phyloP scores from a whole-genome alignment of 208 protist genomes.

The Trypanosoma avium region DNA sequence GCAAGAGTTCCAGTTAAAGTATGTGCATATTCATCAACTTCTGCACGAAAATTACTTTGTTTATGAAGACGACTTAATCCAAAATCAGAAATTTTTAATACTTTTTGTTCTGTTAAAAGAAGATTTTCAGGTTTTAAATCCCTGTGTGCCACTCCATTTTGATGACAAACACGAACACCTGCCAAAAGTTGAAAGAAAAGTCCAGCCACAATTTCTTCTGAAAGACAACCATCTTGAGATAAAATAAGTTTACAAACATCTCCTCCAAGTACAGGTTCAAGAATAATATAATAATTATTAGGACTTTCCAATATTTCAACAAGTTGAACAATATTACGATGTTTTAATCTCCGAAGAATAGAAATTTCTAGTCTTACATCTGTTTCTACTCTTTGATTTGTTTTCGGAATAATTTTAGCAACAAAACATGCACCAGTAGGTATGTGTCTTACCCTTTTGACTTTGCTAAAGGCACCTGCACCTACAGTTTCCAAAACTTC shows the following conservation, averaged over 20 bases:
- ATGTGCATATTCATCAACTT: constrained; percentile 66
- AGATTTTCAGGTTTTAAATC: constrained; percentile 96
- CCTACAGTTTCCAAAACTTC: constrained; percentile 79
- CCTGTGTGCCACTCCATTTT: constrained; percentile 88
- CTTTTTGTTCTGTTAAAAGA: constrained; percentile 67
- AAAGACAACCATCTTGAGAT: constrained; percentile 43
- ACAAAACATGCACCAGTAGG: constrained; percentile 67
- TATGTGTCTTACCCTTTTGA: constrained; percentile 77
- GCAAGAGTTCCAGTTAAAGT: constrained; percentile 78
- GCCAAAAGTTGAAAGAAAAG: constrained; percentile 77
- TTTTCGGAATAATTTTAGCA: constrained; percentile 84
- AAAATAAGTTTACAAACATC: constrained; percentile 81
- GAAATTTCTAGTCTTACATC: constrained; percentile 83
- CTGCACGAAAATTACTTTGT: constrained; percentile 61
- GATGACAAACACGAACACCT: constrained; percentile 70
- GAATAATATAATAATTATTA: constrained; percentile 90
- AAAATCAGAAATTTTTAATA: constrained; percentile 89
- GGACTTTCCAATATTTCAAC: constrained; percentile 80
- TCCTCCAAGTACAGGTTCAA: constrained; percentile 83
- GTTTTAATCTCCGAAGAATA: constrained; percentile 72
- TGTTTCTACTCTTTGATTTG: constrained; percentile 57
- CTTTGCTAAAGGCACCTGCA: constrained; percentile 76
- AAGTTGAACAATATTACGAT: constrained; percentile 83
- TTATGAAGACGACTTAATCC: constrained; percentile 82
- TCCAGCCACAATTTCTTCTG: constrained; percentile 60